Evolutionary conservation across 1,139 yeast genomes (phyloP).

Genomic region (Diutina mesorugosa): DNA sequence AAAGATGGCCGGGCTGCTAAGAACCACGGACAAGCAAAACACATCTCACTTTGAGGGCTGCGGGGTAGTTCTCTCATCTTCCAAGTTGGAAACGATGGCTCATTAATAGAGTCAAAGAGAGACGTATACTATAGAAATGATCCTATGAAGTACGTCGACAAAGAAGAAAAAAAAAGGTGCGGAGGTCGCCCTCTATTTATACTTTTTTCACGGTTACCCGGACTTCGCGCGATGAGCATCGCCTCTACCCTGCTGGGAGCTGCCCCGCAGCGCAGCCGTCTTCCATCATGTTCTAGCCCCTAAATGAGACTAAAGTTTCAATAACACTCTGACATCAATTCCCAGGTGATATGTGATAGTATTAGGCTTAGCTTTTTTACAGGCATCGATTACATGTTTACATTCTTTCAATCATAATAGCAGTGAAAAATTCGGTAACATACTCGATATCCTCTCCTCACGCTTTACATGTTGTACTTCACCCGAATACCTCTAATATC

Average conservation of each 20-base stretch:
- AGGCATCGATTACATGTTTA: too few species aligned
- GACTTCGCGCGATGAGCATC: not conserved
- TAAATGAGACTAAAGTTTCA: too few species aligned
- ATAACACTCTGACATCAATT: too few species aligned
- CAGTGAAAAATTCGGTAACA: too few species aligned
- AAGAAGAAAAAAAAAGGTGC: constrained; percentile 24
- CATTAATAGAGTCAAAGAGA: constrained; percentile 98
- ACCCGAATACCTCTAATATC: too few species aligned
- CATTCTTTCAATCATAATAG: too few species aligned
- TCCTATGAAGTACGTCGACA: constrained; percentile 94
- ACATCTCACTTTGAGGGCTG: constrained; percentile 69
- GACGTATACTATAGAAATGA: constrained; percentile 99
- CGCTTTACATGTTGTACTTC: too few species aligned
- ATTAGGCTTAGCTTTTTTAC: too few species aligned
- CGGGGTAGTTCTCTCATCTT: constrained; percentile 96
- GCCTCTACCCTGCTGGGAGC: not conserved
- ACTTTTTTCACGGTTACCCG: not conserved
- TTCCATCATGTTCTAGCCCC: not conserved
- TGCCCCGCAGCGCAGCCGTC: not conserved
- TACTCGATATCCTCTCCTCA: too few species aligned
- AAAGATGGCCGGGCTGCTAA: constrained; percentile 79
- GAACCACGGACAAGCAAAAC: constrained; percentile 76
- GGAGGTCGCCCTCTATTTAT: not conserved
- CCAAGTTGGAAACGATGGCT: constrained; percentile 99
- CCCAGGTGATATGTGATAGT: too few species aligned